A percentile compares a stretch with the other conserved stretches of the same genome.
Evolutionary conservation across 1,139 yeast species (phyloP).

Genomic region (Saccharomycopsis hybrid): DNA sequence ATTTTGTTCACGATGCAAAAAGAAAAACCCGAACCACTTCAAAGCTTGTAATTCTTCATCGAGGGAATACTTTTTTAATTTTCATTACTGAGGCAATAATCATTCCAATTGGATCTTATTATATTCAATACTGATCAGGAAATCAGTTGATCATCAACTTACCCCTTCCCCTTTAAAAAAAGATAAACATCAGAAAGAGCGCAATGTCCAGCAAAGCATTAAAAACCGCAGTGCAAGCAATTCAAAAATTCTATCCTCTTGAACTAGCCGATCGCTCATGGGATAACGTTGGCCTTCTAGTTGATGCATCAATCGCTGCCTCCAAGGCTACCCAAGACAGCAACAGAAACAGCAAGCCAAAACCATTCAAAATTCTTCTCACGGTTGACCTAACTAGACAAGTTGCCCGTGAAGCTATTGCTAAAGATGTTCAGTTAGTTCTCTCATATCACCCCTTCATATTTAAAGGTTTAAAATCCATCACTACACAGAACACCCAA

Average conservation of each 20-base stretch:
- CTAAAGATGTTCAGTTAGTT: slow-evolving; percentile 42
- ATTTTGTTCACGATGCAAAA: no score
- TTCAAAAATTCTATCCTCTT: slow-evolving; percentile 67
- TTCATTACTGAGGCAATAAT: no score
- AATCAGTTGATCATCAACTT: no score
- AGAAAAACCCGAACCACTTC: no score
- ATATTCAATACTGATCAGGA: no score
- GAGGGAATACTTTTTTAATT: no score
- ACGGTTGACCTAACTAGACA: slow-evolving; percentile 79
- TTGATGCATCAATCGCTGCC: slow-evolving; percentile 44
- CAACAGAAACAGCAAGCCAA: neutral
- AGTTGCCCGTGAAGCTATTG: slow-evolving; percentile 83
- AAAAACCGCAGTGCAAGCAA: slow-evolving; percentile 41
- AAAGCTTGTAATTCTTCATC: no score
- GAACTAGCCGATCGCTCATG: slow-evolving; percentile 77
- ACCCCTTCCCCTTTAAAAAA: no score
- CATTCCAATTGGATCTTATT: no score
- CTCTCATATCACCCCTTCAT: slow-evolving; percentile 95
- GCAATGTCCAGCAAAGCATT: slow-evolving; percentile 1
- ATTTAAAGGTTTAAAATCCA: slow-evolving; percentile 79
- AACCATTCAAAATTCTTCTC: slow-evolving; percentile 45
- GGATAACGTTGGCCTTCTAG: slow-evolving; percentile 90
- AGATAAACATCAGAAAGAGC: no score
- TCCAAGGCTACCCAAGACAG: neutral
- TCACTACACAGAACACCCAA: slow-evolving; percentile 61